Evolutionary conservation across 2,329 filamentous ascomycete species (phyloP).

Genomic region (Mycosphaerelloides madeirae): DNA sequence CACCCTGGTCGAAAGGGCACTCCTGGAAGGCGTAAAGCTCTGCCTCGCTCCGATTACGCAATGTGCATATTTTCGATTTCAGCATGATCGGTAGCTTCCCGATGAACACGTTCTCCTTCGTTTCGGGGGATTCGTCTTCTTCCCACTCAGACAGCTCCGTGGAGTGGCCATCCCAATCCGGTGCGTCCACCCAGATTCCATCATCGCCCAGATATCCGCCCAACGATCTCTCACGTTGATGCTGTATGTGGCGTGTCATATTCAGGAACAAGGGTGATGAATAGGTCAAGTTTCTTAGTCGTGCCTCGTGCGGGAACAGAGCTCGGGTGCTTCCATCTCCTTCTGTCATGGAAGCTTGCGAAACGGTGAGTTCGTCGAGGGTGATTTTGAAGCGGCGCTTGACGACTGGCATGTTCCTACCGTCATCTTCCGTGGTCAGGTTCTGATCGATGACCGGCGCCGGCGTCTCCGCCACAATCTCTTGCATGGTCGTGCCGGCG

Average conservation of each 20-base stretch:
- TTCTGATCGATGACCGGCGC: slow-evolving; percentile 91
- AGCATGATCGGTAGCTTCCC: slow-evolving; percentile 97
- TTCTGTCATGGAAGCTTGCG: slow-evolving; percentile 85
- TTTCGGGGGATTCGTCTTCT: slow-evolving; percentile 31
- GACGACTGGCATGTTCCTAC: slow-evolving; percentile 64
- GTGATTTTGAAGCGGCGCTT: slow-evolving; percentile 92
- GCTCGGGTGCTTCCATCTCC: slow-evolving; percentile 82
- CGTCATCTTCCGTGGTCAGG: slow-evolving; percentile 68
- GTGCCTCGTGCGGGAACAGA: slow-evolving; percentile 89
- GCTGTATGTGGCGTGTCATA: slow-evolving; percentile 77
- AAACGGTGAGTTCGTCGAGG: slow-evolving; percentile 84
- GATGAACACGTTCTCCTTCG: slow-evolving; percentile 66
- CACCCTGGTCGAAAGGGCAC: slow-evolving; percentile 96
- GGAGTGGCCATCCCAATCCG: slow-evolving; percentile 38
- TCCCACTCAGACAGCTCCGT: slow-evolving; percentile 45
- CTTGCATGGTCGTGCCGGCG: slow-evolving; percentile 86
- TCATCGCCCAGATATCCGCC: slow-evolving; percentile 61
- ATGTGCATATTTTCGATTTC: slow-evolving; percentile 90
- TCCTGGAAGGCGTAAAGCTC: slow-evolving; percentile 89
- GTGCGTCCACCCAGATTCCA: slow-evolving; percentile 29
- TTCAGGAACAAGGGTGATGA: slow-evolving; percentile 85
- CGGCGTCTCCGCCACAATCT: slow-evolving; percentile 88
- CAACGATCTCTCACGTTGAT: slow-evolving; percentile 72
- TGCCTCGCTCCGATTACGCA: slow-evolving; percentile 77
- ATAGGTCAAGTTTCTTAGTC: slow-evolving; percentile 92